phyloP scores from a whole-genome alignment of 129 eudicot genomes.

The Smallanthus sonchifolius region DNA sequence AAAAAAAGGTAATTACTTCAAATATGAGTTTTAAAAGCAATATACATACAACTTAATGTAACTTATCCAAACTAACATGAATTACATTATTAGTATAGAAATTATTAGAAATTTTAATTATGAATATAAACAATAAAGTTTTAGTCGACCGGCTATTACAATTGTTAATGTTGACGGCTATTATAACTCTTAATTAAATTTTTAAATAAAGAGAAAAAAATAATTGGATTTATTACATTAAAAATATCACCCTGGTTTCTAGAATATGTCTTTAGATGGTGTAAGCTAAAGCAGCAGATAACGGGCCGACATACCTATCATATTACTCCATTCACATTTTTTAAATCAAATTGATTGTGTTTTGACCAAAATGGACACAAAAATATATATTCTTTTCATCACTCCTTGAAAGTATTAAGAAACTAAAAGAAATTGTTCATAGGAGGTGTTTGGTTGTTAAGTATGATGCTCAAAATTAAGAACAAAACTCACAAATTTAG shows the following conservation, averaged over 20 bases:
- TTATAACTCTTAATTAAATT: not conserved
- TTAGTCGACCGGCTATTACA: not conserved
- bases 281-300: conserved; percentile 10
- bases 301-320: not conserved
- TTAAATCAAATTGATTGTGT: not conserved
- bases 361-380: not conserved
- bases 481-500: not conserved
- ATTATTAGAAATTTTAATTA: not conserved
- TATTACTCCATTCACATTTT: not conserved
- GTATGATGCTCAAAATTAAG: not conserved
- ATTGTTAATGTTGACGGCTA: not conserved
- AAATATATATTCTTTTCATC: not conserved
- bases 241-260: not conserved
- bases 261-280: conserved; percentile 1
- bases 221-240: not conserved
- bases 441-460: not conserved
- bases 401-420: not conserved
- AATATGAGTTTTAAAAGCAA: too few species aligned
- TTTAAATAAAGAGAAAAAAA: not conserved
- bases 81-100: too few species aligned
- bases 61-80: too few species aligned
- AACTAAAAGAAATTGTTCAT: not conserved
- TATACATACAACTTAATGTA: too few species aligned
- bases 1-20: too few species aligned
- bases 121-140: not conserved